These are phyloP conservation scores for Teunomyces funiuensis DNA, from an alignment of 805 yeast species.

Conservation along the genomic window DNA sequence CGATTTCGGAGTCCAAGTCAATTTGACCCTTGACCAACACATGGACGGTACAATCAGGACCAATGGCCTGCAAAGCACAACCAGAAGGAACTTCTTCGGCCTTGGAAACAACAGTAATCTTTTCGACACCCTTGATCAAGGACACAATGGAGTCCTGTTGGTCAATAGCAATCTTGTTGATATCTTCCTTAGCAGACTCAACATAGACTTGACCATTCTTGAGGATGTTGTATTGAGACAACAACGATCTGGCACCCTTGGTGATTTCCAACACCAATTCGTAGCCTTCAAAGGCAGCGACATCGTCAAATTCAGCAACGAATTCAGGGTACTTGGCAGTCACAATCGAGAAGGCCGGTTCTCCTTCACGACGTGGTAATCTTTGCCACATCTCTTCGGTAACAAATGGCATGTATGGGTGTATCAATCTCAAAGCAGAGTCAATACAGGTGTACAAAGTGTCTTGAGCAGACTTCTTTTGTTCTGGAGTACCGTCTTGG, in stretches of 20 bases:
- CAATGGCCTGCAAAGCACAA: constrained; percentile 81
- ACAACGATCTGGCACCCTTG: constrained; percentile 86
- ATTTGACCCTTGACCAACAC: constrained; percentile 92
- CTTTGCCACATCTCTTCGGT: constrained; percentile 99
- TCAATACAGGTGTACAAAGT: constrained; percentile 92
- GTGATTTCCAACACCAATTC: constrained; percentile 83
- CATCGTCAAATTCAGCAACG: constrained; percentile 59
- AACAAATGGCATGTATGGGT: constrained; percentile 97
- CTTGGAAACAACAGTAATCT: constrained; percentile 60
- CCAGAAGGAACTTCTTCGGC: constrained; percentile 75
- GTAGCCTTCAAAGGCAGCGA: constrained; percentile 68
- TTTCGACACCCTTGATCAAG: constrained; percentile 85
- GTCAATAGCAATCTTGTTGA: constrained; percentile 52
- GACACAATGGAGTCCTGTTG: constrained; percentile 89
- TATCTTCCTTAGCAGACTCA: constrained; percentile 56
- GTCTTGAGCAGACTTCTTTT: constrained; percentile 87
- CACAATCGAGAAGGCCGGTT: constrained; percentile 67
- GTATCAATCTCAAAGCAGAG: constrained; percentile 86
- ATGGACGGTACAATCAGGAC: constrained; percentile 81
- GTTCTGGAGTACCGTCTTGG: constrained; percentile 83
- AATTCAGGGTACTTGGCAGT: constrained; percentile 78
- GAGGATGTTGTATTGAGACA: constrained; percentile 85
- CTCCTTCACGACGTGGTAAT: constrained; percentile 81
- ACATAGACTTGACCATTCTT: constrained; percentile 86
- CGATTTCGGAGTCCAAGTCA: constrained; percentile 87